A percentile compares a stretch with the other conserved stretches of the same genome.
Evolutionary conservation across 2,329 filamentous ascomycete genomes (phyloP).

Genomic region (Dothistroma pini): DNA sequence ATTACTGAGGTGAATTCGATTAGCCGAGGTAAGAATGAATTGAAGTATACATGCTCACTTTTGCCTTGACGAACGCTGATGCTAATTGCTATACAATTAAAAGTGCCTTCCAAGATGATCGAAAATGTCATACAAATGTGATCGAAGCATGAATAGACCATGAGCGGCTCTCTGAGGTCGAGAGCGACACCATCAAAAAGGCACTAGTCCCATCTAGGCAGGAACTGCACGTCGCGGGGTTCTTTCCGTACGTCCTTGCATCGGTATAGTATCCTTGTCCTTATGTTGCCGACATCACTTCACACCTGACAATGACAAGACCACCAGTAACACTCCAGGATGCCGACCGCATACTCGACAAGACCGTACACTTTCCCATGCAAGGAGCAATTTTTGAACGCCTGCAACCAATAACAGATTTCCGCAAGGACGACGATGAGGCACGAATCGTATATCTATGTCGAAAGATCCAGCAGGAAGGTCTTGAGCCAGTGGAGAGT

Average conservation of each 20-base stretch:
- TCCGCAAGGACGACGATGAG: conserved; percentile 31
- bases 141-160: not conserved
- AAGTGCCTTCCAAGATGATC: too few relatives aligned
- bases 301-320: conserved; percentile 12
- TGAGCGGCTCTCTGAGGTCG: not conserved
- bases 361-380: conserved; percentile 15
- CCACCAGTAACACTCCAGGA: conserved; percentile 21
- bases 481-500: conserved; percentile 2
- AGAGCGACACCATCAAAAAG: not conserved
- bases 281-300: not conserved
- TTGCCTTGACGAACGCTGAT: too few relatives aligned
- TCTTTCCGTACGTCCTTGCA: too few relatives aligned
- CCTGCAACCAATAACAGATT: conserved; percentile 30
- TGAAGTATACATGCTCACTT: too few relatives aligned
- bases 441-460: conserved; percentile 31
- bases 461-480: conserved; percentile 9
- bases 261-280: not conserved
- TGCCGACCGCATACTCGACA: conserved; percentile 20
- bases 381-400: conserved; percentile 21
- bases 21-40: not conserved
- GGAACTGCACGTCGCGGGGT: not conserved
- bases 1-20: not conserved
- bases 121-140: not conserved
- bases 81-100: too few relatives aligned
- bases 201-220: not conserved